Conservation (phyloP, 164 flowering plant genomes). For the Hamamelis virginiana region DNA sequence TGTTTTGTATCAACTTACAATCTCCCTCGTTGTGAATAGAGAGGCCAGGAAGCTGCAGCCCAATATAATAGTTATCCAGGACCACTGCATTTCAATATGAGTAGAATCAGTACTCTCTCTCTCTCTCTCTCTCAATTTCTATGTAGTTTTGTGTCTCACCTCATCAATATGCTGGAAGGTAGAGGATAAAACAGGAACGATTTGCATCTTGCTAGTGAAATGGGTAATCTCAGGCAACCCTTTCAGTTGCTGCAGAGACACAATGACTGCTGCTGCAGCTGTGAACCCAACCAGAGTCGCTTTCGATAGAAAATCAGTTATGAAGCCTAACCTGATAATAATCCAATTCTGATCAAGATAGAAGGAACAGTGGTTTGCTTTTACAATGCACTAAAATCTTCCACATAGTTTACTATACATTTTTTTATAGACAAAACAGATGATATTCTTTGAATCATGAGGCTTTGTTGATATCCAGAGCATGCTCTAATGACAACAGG, state of each 20-base stretch:
- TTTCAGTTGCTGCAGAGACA: slow-evolving; percentile 67
- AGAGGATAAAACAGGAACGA: slow-evolving; percentile 51
- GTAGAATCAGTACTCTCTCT: background rate
- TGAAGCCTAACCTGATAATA: slow-evolving; percentile 52
- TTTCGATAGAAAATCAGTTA: slow-evolving; percentile 63
- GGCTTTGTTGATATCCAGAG: too few relatives aligned
- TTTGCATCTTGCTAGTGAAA: slow-evolving; percentile 52
- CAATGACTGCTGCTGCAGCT: slow-evolving; percentile 68
- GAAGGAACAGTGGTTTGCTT: too few relatives aligned
- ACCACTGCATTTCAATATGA: slow-evolving; percentile 52
- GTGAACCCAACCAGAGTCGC: slow-evolving; percentile 68
- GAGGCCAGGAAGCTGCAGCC: slow-evolving; percentile 49
- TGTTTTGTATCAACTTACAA: slow-evolving; percentile 35
- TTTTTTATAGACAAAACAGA: too few relatives aligned
- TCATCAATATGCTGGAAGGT: slow-evolving; percentile 39
- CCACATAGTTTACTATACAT: too few relatives aligned
- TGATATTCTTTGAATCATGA: too few relatives aligned
- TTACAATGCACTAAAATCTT: too few relatives aligned
- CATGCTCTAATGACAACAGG: too few relatives aligned
- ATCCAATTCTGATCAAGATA: too few relatives aligned
- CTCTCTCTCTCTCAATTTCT: background rate
- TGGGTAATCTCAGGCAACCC: slow-evolving; percentile 62
- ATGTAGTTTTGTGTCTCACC: slow-evolving; percentile 14
- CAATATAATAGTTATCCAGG: slow-evolving; percentile 61
- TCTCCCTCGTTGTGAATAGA: slow-evolving; percentile 47